Percentiles rank a stretch among this genome's conserved stretches.
Evolutionary conservation across 805 yeast genomes (phyloP).

Genomic region (Monosporozyma solicola): DNA sequence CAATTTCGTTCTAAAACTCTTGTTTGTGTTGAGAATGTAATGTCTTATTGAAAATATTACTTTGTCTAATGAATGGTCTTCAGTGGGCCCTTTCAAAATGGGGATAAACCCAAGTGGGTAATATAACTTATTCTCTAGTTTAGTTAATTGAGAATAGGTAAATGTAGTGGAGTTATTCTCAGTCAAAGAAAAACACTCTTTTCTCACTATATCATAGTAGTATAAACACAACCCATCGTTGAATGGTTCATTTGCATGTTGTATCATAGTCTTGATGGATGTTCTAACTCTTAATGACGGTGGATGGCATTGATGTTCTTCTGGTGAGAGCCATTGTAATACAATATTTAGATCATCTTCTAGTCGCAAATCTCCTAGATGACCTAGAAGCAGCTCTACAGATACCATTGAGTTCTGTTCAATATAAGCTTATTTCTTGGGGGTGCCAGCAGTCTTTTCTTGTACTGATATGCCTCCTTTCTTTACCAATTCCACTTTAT

Average conservation of each 20-base stretch:
- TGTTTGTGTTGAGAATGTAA: slow-evolving; percentile 18
- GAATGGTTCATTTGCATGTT: slow-evolving; percentile 1
- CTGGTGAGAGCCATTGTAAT: slow-evolving; percentile 21
- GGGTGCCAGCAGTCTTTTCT: neutral
- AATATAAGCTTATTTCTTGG: neutral
- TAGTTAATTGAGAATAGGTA: slow-evolving; percentile 6
- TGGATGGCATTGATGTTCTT: slow-evolving; percentile 21
- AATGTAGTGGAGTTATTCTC: neutral
- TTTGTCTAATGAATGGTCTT: slow-evolving; percentile 10
- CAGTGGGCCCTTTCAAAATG: slow-evolving; percentile 4
- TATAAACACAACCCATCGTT: slow-evolving; percentile 7
- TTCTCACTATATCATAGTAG: slow-evolving; percentile 16
- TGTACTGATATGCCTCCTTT: neutral
- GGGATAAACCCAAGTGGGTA: slow-evolving; percentile 18
- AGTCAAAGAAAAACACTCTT: slow-evolving; percentile 13
- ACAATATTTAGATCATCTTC: slow-evolving; percentile 19
- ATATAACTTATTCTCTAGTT: slow-evolving; percentile 16
- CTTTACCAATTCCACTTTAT: neutral
- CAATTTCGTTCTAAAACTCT: slow-evolving; percentile 9
- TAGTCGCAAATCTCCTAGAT: neutral
- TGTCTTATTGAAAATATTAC: slow-evolving; percentile 19
- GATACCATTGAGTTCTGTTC: neutral
- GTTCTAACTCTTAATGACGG: slow-evolving; percentile 20
- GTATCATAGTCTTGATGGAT: slow-evolving; percentile 8
- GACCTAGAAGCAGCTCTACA: neutral